Evolutionary conservation across 2,329 filamentous ascomycete species (phyloP).

Genomic region (Penicillium sp.): DNA sequence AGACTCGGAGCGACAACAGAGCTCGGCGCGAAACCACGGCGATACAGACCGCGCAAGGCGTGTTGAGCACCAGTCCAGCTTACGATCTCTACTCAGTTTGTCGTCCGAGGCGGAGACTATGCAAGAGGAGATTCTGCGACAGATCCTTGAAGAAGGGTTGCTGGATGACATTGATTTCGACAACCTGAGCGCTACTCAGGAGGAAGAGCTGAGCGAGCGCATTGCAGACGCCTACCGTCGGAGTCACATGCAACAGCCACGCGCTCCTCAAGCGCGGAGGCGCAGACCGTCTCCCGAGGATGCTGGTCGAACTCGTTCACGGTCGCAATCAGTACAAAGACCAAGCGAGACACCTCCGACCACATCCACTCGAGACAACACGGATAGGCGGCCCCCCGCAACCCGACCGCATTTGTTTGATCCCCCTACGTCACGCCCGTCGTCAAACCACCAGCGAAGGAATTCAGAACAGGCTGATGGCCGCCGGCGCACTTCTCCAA

Average conservation of each 20-base stretch:
- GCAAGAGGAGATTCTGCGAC: slow-evolving; percentile 83
- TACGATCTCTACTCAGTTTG: slow-evolving; percentile 80
- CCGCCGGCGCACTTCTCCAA: slow-evolving; percentile 39
- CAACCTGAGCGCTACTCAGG: slow-evolving; percentile 78
- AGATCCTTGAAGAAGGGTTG: slow-evolving; percentile 84
- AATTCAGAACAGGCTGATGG: slow-evolving; percentile 39
- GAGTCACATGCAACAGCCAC: slow-evolving; percentile 59
- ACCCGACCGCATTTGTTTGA: slow-evolving; percentile 40
- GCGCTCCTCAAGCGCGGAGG: slow-evolving; percentile 39
- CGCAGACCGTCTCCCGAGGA: slow-evolving; percentile 35
- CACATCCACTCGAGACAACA: slow-evolving; percentile 23
- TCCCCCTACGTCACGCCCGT: slow-evolving; percentile 27
- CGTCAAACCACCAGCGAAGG: slow-evolving; percentile 35
- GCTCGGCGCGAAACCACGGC: slow-evolving; percentile 20
- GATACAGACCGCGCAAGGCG: slow-evolving; percentile 53
- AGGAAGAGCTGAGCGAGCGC: slow-evolving; percentile 86
- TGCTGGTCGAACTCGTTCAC: slow-evolving; percentile 30
- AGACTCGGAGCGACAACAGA: slow-evolving; percentile 34
- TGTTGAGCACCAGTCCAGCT: slow-evolving; percentile 85
- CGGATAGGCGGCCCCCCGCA: slow-evolving; percentile 29
- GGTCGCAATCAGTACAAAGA: slow-evolving; percentile 36
- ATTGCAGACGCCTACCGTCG: slow-evolving; percentile 87
- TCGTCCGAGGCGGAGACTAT: slow-evolving; percentile 72
- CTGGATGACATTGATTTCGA: slow-evolving; percentile 86
- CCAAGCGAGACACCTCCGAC: slow-evolving; percentile 17